Evolutionary conservation across 2,329 filamentous ascomycete genomes (phyloP), one percentile per base, ranked within the genome.

Genomic region (Hypomyces rosellus): DNA sequence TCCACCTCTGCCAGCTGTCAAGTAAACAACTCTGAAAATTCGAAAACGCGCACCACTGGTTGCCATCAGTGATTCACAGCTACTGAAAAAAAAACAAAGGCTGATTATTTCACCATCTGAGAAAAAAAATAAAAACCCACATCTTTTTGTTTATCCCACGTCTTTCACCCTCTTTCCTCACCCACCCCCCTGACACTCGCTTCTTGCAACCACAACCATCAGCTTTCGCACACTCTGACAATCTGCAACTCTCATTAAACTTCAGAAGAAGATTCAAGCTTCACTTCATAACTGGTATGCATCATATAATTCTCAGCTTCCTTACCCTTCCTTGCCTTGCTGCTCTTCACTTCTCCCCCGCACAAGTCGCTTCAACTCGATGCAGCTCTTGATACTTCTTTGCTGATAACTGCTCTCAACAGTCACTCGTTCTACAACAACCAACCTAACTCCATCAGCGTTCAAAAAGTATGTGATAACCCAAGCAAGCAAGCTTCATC

Each of bases 1-100:
- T 41, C 45, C 39, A 20, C 48, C 40, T 54, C 40, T 43, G 42
- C 46, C 49, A 52, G 43, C 48, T 52, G 52, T 44, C 44, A 16
- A 37, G 37, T 45, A 54, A 45, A 45, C n/a, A 45, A 41, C 16
- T 34, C 13, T n/a, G 25, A 25, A 43, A n/a, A 16, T n/a, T 16
- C 13, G 37, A 37, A n/a, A 12, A 48, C 45, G 45, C 50, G 50
- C 44, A 14, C n/a, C 37, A 25, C 14, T 12, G 30, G 7, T 47
- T 33, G 25, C 14, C n/a, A 36, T 22, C 20, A n/a, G 49, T 49
- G 45, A 51, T 51, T 54, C 52, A 54, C 49, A 43, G 41, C 7
- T 42, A 25, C 33, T 16, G 20, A 39, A 46, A 39, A 46, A 38
- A 13, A 25, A 4, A 20, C 15, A 40, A 20, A 11, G 33, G 37